Base-by-base conservation (phyloP, 1,284 basidiomycete species). In the Malassezia psittaci region DNA sequence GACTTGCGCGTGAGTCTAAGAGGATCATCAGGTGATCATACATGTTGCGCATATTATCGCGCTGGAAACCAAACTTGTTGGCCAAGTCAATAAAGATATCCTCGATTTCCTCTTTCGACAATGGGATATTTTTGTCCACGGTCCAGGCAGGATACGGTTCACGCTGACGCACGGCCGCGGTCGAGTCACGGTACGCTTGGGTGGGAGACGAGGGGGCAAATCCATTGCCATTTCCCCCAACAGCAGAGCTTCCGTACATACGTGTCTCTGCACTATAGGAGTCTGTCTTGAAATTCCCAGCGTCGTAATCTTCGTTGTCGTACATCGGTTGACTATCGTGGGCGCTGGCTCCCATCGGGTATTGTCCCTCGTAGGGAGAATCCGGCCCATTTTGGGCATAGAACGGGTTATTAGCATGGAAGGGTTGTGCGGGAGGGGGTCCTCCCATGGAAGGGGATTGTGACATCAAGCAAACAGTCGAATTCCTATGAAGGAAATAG, bases 11-110 rank as follows among this genome's bases (percentile, higher is more conserved):
- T 46, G 72, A 74, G 78, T 99, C 93, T 65, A 99, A 83, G 59
- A 90, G 83, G 69, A 96, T 91, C 93, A 99, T 98, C 61, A 93
- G 78, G 77, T 96, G 96, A 77, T 98, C 93, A 78, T 94, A 98
- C 67, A 81, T 79, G 77, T 82, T 82, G 67, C 81, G 77, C 69
- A 79, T 81, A 57, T 59, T 61, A 76, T 93, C 90, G 59, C 86
- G 81, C 78, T 91, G 93, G 76, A 99, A 98, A 64, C 93, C 94
- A 77, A 98, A 99, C 79, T 98, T 99, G 81, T 98, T 90, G 35
- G 90, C 86, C 21, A 98, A 81, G 78, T 98, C 94, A 60, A 96
- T 85, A 72, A 98, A 90, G 52, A 98, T 89, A 75, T 99, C 93
- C 77, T 98, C 93, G 57, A 98, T 96, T 79, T 98, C 94, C 68